Conservation (phyloP, 306 rosid species). For the Prunus armeniaca region DNA sequence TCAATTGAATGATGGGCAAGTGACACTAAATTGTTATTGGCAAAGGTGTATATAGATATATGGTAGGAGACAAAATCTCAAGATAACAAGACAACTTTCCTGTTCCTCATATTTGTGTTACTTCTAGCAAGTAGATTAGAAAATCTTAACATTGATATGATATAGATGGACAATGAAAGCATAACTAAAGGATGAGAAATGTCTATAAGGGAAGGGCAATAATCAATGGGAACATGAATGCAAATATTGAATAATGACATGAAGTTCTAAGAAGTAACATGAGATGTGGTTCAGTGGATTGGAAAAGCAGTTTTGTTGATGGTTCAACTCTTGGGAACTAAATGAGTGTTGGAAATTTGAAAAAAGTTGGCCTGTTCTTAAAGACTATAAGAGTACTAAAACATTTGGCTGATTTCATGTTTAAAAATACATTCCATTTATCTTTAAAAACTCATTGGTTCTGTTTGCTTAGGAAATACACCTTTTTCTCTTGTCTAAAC, state of each 20-base stretch:
- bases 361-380: neutral
- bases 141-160: neutral
- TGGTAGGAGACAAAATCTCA: neutral
- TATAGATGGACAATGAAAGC: constrained; percentile 2
- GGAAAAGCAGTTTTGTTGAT: constrained; percentile 1
- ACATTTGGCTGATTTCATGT: neutral
- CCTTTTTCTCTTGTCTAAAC: constrained; percentile 26
- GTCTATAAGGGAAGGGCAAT: constrained; percentile 4
- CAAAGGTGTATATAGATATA: constrained; percentile 7
- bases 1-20: neutral
- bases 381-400: neutral
- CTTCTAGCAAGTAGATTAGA: constrained; percentile 7
- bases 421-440: neutral
- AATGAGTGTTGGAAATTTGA: neutral
- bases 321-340: neutral
- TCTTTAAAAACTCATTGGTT: neutral
- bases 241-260: neutral
- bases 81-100: neutral
- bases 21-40: neutral
- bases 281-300: neutral
- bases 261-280: neutral
- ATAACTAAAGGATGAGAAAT: constrained; percentile 1
- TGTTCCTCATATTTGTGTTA: neutral
- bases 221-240: constrained; percentile 12
- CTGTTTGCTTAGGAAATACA: neutral